A percentile compares a stretch with the other conserved stretches of the same genome.
phyloP scores from a whole-genome alignment of 352 stramenopile species.

The Pythium sp. region DNA sequence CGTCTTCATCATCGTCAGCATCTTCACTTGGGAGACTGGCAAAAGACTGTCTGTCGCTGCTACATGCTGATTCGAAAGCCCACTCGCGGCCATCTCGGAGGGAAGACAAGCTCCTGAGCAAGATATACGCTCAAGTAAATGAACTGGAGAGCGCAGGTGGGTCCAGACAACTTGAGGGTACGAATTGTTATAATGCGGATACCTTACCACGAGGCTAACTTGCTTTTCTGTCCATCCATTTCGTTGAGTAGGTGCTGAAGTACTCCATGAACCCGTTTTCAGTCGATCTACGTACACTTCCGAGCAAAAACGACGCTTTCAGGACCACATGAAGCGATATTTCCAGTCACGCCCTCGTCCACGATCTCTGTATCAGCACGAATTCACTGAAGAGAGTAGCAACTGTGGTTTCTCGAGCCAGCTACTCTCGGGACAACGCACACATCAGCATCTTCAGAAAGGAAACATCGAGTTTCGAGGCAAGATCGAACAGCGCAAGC shows the following conservation, averaged over 20 bases:
- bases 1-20: not conserved
- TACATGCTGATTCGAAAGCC: not conserved
- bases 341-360: conserved; percentile 35
- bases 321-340: conserved; percentile 27
- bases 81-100: not conserved
- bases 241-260: not conserved
- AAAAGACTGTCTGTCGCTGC: conserved; percentile 5
- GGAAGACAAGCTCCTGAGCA: not conserved
- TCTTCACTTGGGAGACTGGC: conserved; percentile 2
- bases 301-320: conserved; percentile 12
- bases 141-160: conserved; percentile 6
- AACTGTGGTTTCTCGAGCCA: not conserved
- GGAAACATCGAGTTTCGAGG: conserved; percentile 58
- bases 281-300: conserved; percentile 21
- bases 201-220: no score
- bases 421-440: conserved; percentile 7
- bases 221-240: no score
- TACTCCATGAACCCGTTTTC: conserved; percentile 29
- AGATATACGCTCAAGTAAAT: not conserved
- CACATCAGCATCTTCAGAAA: conserved; percentile 31
- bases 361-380: conserved; percentile 42
- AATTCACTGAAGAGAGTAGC: conserved; percentile 26
- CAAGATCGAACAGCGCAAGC: conserved; percentile 23
- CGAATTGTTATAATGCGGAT: no score
- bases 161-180: no score